Conservation (phyloP, 805 yeast genomes). For the Candida qinlingensis region DNA sequence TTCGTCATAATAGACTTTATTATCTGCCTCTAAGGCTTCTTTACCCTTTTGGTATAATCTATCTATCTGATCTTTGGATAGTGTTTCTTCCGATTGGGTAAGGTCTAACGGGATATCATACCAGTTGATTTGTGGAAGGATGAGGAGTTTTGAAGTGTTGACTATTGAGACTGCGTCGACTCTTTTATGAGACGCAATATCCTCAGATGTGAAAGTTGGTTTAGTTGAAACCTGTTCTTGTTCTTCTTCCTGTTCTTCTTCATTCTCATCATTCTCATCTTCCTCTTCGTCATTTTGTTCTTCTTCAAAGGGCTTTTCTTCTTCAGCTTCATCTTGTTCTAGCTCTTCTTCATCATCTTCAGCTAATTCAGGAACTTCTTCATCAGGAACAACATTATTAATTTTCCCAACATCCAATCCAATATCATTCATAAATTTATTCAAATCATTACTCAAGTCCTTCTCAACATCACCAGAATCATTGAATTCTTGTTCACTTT, state of each 20-base stretch:
- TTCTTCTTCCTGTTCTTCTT: slow-evolving; percentile 19
- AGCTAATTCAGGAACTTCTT: slow-evolving; percentile 36
- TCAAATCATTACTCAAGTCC: slow-evolving; percentile 47
- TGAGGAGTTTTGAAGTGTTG: slow-evolving; percentile 45
- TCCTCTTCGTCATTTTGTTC: slow-evolving; percentile 24
- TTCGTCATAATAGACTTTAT: slow-evolving; percentile 63
- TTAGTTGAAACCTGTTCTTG: slow-evolving; percentile 15
- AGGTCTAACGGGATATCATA: slow-evolving; percentile 49
- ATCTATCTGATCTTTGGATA: slow-evolving; percentile 50
- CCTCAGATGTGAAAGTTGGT: slow-evolving; percentile 15
- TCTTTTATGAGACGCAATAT: slow-evolving; percentile 24
- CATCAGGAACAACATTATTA: slow-evolving; percentile 30
- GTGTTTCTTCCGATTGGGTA: slow-evolving; percentile 16
- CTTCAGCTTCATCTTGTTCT: slow-evolving; percentile 22
- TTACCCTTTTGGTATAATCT: slow-evolving; percentile 63
- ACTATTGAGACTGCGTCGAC: slow-evolving; percentile 38
- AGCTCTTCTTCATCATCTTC: slow-evolving; percentile 24
- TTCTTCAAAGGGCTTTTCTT: slow-evolving; percentile 27
- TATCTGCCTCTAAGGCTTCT: slow-evolving; percentile 61
- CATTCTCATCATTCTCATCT: slow-evolving; percentile 9
- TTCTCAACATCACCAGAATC: slow-evolving; percentile 31
- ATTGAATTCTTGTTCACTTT: slow-evolving; percentile 34
- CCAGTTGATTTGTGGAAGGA: slow-evolving; percentile 74
- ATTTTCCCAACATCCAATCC: slow-evolving; percentile 44
- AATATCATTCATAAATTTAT: slow-evolving; percentile 57